Conservation (phyloP, 1,284 basidiomycete genomes). For the Sanghuangporus baumii region DNA sequence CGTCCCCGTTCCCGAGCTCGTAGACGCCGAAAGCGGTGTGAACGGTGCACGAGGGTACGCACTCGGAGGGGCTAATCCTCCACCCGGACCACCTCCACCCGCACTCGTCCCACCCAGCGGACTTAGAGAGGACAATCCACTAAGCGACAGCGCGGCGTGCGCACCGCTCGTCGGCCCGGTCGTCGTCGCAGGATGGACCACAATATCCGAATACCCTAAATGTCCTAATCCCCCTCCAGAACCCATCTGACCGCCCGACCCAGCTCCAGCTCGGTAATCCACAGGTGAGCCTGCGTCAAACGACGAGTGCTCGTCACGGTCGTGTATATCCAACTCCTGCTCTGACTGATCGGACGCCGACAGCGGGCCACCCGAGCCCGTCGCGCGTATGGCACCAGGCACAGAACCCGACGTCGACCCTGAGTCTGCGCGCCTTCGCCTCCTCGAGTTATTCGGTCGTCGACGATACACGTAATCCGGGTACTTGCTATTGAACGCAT, state of each 20-base stretch:
- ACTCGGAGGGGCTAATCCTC: not conserved
- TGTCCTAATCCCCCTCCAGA: not conserved
- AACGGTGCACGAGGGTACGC: constrained; percentile 1
- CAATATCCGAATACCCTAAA: not conserved
- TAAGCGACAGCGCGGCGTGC: not conserved
- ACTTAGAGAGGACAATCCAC: not conserved
- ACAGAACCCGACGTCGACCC: constrained; percentile 20
- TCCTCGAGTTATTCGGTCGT: constrained; percentile 76
- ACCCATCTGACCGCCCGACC: not conserved
- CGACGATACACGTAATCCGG: constrained; percentile 83
- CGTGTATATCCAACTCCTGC: not conserved
- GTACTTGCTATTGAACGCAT: constrained; percentile 77
- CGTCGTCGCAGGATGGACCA: constrained; percentile 10
- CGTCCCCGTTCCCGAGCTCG: not conserved
- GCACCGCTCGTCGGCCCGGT: constrained; percentile 10
- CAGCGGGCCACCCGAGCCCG: not conserved
- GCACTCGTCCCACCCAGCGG: not conserved
- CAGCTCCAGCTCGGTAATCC: not conserved
- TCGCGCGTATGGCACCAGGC: constrained; percentile 5
- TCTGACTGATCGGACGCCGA: not conserved
- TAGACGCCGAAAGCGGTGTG: not conserved
- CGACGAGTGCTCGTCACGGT: not conserved
- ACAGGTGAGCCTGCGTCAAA: not conserved
- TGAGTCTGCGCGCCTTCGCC: constrained; percentile 51
- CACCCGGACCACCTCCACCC: not conserved